These are phyloP conservation scores for Arabidopsis arenosa DNA, from an alignment of 345 rosid species.

Conservation along the genomic window DNA sequence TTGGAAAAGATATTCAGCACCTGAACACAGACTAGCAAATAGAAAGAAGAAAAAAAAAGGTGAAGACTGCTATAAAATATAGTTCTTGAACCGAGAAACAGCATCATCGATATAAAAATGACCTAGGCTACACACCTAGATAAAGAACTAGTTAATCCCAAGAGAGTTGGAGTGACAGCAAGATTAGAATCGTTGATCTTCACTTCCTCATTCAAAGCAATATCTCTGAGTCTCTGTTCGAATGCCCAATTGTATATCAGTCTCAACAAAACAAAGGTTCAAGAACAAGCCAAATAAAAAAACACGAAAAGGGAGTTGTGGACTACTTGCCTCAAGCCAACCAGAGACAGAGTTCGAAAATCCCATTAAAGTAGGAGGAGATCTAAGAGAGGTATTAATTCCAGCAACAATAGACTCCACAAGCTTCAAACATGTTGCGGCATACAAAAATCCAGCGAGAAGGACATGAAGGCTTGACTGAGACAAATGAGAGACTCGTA, in stretches of 20 bases:
- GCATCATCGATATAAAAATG: neutral
- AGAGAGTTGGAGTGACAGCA: conserved; percentile 64
- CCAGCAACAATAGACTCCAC: conserved; percentile 57
- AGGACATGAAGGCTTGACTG: conserved; percentile 61
- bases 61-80: neutral
- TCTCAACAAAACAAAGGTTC: conserved; percentile 9
- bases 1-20: conserved; percentile 53
- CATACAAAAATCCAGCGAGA: conserved; percentile 63
- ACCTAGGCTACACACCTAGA: conserved; percentile 58
- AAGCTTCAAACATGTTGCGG: conserved; percentile 82
- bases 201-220: conserved; percentile 86
- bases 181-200: conserved; percentile 53
- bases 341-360: conserved; percentile 69
- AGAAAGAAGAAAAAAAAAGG: neutral
- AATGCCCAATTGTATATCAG: conserved; percentile 34
- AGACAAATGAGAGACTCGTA: conserved; percentile 76
- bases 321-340: conserved; percentile 68
- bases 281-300: neutral
- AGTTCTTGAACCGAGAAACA: conserved; percentile 5
- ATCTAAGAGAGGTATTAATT: conserved; percentile 45
- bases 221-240: conserved; percentile 64
- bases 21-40: conserved; percentile 42
- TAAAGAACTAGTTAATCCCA: conserved; percentile 78
- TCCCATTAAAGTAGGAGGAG: conserved; percentile 70
- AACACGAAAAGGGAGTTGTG: neutral